These are phyloP conservation scores for Chrysosporium queenslandicum DNA, from an alignment of 2,329 filamentous ascomycete genomes.

Conservation along the genomic window DNA sequence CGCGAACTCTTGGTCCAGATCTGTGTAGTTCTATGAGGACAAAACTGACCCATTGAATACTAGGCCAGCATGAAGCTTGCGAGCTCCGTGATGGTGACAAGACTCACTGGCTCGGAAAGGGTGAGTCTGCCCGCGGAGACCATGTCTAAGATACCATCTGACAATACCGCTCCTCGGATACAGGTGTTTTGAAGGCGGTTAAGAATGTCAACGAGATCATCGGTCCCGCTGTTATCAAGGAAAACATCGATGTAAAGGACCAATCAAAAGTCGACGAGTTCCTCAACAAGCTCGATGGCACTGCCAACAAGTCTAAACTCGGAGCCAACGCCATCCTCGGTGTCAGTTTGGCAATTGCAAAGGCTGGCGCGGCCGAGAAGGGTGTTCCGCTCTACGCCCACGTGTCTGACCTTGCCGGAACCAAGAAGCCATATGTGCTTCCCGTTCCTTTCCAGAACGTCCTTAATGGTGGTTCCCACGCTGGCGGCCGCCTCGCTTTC, in stretches of 20 bases:
- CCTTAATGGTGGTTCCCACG: slow-evolving; percentile 89
- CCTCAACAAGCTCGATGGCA: slow-evolving; percentile 75
- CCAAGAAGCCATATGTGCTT: slow-evolving; percentile 84
- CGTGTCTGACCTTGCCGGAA: slow-evolving; percentile 76
- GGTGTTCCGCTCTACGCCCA: slow-evolving; percentile 78
- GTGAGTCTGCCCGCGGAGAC: slow-evolving; percentile 33
- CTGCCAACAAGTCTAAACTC: slow-evolving; percentile 75
- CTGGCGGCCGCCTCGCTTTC: slow-evolving; percentile 89
- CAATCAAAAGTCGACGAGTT: slow-evolving; percentile 75
- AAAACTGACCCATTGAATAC: slow-evolving; percentile 21
- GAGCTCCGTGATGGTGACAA: slow-evolving; percentile 88
- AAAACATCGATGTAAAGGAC: slow-evolving; percentile 74
- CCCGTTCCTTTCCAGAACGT: slow-evolving; percentile 92
- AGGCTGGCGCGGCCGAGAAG: slow-evolving; percentile 84
- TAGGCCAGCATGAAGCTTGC: slow-evolving; percentile 80
- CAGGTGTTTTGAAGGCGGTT: slow-evolving; percentile 66
- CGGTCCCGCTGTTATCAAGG: slow-evolving; percentile 70
- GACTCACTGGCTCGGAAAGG: slow-evolving; percentile 76
- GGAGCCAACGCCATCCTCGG: slow-evolving; percentile 84
- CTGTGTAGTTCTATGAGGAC: neutral
- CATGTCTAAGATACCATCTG: neutral
- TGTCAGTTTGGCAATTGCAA: slow-evolving; percentile 73
- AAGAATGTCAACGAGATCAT: slow-evolving; percentile 76
- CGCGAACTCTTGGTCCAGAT: slow-evolving; percentile 28
- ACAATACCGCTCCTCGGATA: neutral